These are phyloP conservation scores for Epichloe gansuensis DNA, from an alignment of 2,329 filamentous ascomycete species.

Conservation along the genomic window DNA sequence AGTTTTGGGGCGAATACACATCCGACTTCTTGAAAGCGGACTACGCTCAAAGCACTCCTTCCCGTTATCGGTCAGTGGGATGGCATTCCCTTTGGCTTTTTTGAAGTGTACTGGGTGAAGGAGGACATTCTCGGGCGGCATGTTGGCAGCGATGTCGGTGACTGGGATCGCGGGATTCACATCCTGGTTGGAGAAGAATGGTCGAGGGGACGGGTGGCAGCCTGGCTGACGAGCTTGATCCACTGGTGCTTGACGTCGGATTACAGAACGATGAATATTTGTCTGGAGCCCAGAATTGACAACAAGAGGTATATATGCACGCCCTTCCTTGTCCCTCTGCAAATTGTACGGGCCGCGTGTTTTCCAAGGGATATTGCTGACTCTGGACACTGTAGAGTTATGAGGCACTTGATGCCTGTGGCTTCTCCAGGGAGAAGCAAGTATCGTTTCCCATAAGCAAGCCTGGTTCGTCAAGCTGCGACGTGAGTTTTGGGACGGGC, in stretches of 20 bases:
- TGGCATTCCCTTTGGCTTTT: constrained; percentile 89
- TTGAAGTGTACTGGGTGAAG: constrained; percentile 97
- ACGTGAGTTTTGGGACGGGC: constrained; percentile 69
- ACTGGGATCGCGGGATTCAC: constrained; percentile 84
- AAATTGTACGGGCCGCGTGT: not conserved
- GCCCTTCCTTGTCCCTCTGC: not conserved
- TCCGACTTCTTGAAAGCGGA: constrained; percentile 53
- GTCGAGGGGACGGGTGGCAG: constrained; percentile 67
- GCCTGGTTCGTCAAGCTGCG: constrained; percentile 72
- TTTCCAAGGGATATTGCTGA: not conserved
- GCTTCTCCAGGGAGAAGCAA: constrained; percentile 80
- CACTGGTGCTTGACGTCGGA: constrained; percentile 76
- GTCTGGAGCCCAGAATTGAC: constrained; percentile 83
- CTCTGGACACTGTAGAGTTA: constrained; percentile 10
- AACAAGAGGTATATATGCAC: constrained; percentile 71
- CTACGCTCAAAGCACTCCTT: constrained; percentile 66
- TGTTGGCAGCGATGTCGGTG: constrained; percentile 51
- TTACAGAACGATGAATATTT: constrained; percentile 67
- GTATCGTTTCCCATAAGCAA: constrained; percentile 83
- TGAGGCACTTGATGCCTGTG: constrained; percentile 55
- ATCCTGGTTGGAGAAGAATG: constrained; percentile 86
- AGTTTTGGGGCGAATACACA: constrained; percentile 69
- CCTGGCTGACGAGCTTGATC: constrained; percentile 78
- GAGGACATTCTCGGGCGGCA: constrained; percentile 70
- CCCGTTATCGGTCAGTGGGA: constrained; percentile 87